Conservation (phyloP, 257 asterid species). For the Fraxinus quadrangulata region DNA sequence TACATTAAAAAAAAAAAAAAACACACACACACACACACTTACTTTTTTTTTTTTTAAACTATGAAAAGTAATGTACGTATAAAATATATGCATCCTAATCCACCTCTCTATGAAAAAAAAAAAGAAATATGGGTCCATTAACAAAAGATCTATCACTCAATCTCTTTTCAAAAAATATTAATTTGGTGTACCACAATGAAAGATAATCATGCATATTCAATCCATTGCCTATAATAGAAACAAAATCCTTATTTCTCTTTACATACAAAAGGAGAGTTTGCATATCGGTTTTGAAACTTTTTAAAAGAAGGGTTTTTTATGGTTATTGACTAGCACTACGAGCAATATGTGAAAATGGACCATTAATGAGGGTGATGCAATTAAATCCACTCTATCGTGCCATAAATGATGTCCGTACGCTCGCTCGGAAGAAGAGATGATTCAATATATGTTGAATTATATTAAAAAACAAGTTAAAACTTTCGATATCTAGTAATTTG, state of each 20-base stretch:
- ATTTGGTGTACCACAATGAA: constrained; percentile 6
- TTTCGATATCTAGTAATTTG: too few relatives aligned
- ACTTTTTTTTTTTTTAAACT: too few relatives aligned
- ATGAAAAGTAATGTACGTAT: background rate
- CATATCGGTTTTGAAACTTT: constrained; percentile 8
- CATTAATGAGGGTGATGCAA: constrained; percentile 25
- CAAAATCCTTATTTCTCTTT: constrained; percentile 26
- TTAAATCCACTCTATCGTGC: constrained; percentile 25
- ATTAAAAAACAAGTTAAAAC: too few relatives aligned
- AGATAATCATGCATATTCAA: constrained; percentile 27
- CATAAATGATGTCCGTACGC: background rate
- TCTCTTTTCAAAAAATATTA: background rate
- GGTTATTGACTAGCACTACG: constrained; percentile 37
- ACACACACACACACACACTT: too few relatives aligned
- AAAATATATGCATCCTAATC: constrained; percentile 27
- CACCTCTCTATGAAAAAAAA: constrained; percentile 31
- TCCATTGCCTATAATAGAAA: constrained; percentile 29
- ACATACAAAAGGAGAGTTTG: constrained; percentile 28
- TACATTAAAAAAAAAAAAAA: too few relatives aligned
- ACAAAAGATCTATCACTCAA: constrained; percentile 20
- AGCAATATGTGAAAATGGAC: constrained; percentile 20
- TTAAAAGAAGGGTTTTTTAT: constrained; percentile 8
- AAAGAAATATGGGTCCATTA: constrained; percentile 38
- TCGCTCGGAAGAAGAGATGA: too few relatives aligned
- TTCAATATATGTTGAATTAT: too few relatives aligned